phyloP scores from a whole-genome alignment of 1,139 yeast species.

The Pichia sp. region DNA sequence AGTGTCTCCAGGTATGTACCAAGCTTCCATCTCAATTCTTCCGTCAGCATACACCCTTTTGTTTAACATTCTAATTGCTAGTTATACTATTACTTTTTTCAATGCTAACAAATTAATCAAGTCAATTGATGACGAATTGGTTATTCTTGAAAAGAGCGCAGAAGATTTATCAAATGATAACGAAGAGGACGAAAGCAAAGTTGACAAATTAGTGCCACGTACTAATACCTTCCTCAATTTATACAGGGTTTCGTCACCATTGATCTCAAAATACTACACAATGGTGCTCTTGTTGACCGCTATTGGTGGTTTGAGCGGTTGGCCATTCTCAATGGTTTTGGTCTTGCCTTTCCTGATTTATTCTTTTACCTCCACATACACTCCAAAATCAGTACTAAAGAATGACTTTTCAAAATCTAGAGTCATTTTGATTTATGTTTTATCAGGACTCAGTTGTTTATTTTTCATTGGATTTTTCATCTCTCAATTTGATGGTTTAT shows the following conservation, averaged over 20 bases:
- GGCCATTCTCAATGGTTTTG: constrained; percentile 80
- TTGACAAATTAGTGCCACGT: constrained; percentile 16
- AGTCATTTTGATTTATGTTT: constrained; percentile 9
- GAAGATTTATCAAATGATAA: background rate
- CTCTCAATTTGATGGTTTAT: constrained; percentile 50
- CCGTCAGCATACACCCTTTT: constrained; percentile 88
- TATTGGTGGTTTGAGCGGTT: constrained; percentile 73
- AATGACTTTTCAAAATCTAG: constrained; percentile 9
- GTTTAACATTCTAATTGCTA: constrained; percentile 47
- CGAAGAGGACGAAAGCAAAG: constrained; percentile 4
- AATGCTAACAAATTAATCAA: constrained; percentile 18
- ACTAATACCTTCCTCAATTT: constrained; percentile 13
- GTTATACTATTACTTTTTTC: constrained; percentile 29
- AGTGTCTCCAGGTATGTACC: constrained; percentile 64
- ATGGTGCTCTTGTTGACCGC: constrained; percentile 43
- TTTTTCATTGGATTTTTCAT: constrained; percentile 29
- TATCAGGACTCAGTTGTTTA: constrained; percentile 27
- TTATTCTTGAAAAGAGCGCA: constrained; percentile 3
- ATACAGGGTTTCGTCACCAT: constrained; percentile 9
- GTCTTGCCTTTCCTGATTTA: constrained; percentile 50
- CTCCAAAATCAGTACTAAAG: constrained; percentile 13
- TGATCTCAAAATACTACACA: constrained; percentile 23
- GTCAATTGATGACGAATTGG: constrained; percentile 15
- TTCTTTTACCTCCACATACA: constrained; percentile 13
- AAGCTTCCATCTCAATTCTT: constrained; percentile 75